phyloP scores from a whole-genome alignment of 768 basidiomycete species.

The Serendipita vermifera region DNA sequence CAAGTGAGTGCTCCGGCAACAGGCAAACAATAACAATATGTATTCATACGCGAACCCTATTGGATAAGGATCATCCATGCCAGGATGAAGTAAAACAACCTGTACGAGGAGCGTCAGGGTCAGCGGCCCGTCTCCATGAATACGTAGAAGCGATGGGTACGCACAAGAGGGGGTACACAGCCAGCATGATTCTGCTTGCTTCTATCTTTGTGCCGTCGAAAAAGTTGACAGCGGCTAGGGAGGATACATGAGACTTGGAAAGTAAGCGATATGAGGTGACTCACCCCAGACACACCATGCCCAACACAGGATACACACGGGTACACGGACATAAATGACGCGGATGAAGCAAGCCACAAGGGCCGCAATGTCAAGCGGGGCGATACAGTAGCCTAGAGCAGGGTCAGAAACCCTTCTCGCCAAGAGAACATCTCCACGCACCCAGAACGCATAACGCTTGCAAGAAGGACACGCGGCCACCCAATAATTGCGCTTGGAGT shows the following conservation, averaged over 20 bases:
- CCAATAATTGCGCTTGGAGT: slow-evolving; percentile 71
- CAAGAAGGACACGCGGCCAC: slow-evolving; percentile 67
- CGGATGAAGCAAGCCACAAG: slow-evolving; percentile 76
- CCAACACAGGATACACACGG: slow-evolving; percentile 76
- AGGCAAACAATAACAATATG: too few relatives aligned
- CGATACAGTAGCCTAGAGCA: slow-evolving; percentile 81
- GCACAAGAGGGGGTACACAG: slow-evolving; percentile 90
- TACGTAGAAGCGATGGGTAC: slow-evolving; percentile 23
- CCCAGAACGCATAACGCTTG: slow-evolving; percentile 85
- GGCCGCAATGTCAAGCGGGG: slow-evolving; percentile 83
- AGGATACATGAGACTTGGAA: not conserved
- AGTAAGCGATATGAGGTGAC: slow-evolving; percentile 17
- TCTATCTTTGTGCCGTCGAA: slow-evolving; percentile 91
- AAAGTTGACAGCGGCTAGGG: slow-evolving; percentile 81
- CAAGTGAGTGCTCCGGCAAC: not conserved
- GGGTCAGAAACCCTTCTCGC: too few relatives aligned
- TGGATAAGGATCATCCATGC: slow-evolving; percentile 97
- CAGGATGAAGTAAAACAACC: slow-evolving; percentile 85
- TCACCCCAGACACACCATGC: slow-evolving; percentile 96
- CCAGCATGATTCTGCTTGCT: slow-evolving; percentile 76
- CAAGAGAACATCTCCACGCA: not conserved
- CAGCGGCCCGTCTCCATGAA: not conserved
- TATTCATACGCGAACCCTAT: too few relatives aligned
- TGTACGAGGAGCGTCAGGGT: slow-evolving; percentile 20
- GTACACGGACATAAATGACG: slow-evolving; percentile 73